Evolutionary conservation across 129 eudicot genomes (phyloP).

Genomic region (Logfia minima): DNA sequence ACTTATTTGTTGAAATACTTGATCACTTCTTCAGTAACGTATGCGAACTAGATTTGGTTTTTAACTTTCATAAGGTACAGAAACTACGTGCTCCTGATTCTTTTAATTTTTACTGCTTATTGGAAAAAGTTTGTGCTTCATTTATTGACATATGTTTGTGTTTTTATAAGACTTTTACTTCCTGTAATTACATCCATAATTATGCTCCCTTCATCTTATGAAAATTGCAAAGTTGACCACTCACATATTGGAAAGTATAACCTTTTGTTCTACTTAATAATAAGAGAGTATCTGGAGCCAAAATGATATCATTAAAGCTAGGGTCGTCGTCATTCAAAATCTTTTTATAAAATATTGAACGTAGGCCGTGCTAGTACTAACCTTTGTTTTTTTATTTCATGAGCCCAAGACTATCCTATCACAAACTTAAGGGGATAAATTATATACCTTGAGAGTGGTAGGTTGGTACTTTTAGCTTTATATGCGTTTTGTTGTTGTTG

Average conservation of each 20-base stretch:
- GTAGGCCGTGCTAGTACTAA: neutral
- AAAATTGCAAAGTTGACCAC: neutral
- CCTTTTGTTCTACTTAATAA: neutral
- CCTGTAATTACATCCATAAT: too few species aligned
- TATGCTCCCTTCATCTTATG: neutral
- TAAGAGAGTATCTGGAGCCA: neutral
- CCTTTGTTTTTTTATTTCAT: neutral
- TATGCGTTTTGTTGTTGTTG: neutral
- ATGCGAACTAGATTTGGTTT: conserved; percentile 87
- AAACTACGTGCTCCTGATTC: neutral
- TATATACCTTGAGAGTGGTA: neutral
- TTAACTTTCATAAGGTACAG: conserved; percentile 86
- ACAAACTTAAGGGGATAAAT: neutral
- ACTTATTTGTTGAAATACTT: conserved; percentile 86
- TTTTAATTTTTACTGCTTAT: neutral
- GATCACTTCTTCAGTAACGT: conserved; percentile 96
- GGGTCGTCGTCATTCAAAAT: neutral
- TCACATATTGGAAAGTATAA: neutral
- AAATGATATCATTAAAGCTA: neutral
- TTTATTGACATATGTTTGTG: neutral
- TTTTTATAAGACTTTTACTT: neutral
- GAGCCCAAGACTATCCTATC: conserved; percentile 11
- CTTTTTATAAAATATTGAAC: neutral
- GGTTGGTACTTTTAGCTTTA: neutral
- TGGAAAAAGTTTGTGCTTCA: neutral